Percentiles rank a stretch among this genome's conserved stretches.
Conservation (phyloP, 192 early-diverging fungal genomes). For the Umbelopsis isabellina region DNA sequence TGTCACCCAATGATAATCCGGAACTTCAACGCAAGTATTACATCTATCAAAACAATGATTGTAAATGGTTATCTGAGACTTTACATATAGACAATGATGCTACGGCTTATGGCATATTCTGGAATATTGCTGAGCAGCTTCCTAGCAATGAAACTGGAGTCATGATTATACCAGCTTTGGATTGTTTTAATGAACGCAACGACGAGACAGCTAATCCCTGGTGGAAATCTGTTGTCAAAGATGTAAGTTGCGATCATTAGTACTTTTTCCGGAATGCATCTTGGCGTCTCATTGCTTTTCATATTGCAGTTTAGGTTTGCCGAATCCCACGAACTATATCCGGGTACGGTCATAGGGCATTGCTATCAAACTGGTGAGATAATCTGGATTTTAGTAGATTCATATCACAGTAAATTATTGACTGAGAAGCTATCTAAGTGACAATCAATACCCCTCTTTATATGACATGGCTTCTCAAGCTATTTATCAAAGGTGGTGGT, state of each 20-base stretch:
- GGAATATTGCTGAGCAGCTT: background rate
- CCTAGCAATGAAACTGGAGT: constrained; percentile 45
- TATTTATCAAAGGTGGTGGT: constrained; percentile 57
- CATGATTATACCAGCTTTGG: constrained; percentile 52
- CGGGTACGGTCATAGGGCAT: constrained; percentile 59
- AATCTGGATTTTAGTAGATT: background rate
- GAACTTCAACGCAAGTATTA: constrained; percentile 33
- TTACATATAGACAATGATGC: constrained; percentile 1
- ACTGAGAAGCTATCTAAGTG: constrained; percentile 30
- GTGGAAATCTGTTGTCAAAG: constrained; percentile 56
- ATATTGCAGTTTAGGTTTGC: constrained; percentile 45
- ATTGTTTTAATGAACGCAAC: constrained; percentile 60
- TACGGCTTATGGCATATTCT: background rate
- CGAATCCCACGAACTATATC: constrained; percentile 51
- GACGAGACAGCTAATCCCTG: constrained; percentile 62
- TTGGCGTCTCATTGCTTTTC: background rate
- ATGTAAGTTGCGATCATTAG: constrained; percentile 35
- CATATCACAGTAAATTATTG: constrained; percentile 4
- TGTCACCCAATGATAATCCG: constrained; percentile 43
- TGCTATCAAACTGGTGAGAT: constrained; percentile 60
- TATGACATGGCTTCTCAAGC: constrained; percentile 55
- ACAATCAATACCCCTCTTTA: constrained; percentile 71
- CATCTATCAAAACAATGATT: background rate
- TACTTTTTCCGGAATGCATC: constrained; percentile 4
- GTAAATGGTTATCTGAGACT: background rate